Conservation (phyloP, 2,329 filamentous ascomycete species). For the Talaromyces funiculosus region DNA sequence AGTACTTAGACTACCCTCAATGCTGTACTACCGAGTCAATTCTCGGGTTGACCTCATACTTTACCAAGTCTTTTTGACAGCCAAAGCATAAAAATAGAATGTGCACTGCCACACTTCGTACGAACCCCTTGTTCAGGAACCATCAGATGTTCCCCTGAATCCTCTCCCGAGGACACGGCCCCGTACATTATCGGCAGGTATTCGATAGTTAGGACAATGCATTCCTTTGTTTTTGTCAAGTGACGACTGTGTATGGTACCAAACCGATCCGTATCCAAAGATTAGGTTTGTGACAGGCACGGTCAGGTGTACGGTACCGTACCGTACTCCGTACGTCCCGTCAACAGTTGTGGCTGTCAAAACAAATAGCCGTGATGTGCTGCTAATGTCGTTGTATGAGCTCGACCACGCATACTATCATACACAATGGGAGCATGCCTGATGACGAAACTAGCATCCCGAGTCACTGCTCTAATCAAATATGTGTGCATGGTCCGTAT, state of each 20-base stretch:
- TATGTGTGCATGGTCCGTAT: neutral
- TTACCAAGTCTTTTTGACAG: neutral
- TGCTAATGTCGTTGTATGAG: neutral
- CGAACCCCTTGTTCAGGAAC: neutral
- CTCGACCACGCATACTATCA: neutral
- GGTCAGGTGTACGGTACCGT: no score
- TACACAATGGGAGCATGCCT: neutral
- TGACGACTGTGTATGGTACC: neutral
- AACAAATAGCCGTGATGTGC: neutral
- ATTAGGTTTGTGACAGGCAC: no score
- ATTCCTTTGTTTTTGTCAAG: neutral
- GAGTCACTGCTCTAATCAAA: neutral
- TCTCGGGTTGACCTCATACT: neutral
- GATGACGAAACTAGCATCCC: neutral
- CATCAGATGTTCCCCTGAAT: neutral
- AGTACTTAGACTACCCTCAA: neutral
- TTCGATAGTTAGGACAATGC: neutral
- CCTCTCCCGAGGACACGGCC: neutral
- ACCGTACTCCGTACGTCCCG: neutral
- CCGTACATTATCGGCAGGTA: neutral
- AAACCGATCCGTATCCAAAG: no score
- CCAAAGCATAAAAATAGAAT: constrained; percentile 8
- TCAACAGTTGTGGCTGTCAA: neutral
- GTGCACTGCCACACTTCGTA: constrained; percentile 8
- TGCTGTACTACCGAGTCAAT: neutral